Conservation (phyloP, 768 basidiomycete species). For the Kwoniella pini region DNA sequence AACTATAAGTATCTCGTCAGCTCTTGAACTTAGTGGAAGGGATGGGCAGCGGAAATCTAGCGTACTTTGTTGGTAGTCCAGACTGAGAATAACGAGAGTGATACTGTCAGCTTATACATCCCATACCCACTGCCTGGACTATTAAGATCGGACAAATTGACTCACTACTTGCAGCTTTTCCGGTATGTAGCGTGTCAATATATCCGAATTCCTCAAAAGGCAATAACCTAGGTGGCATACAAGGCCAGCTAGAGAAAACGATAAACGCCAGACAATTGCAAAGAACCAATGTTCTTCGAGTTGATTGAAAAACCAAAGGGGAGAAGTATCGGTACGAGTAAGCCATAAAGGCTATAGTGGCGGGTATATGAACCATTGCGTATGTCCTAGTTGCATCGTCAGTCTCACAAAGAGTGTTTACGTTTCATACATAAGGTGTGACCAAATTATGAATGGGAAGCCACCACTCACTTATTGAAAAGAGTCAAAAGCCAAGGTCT, state of each 20-base stretch:
- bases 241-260: constrained; percentile 47
- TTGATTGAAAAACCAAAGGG: constrained; percentile 36
- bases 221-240: constrained; percentile 46
- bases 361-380: constrained; percentile 49
- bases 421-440: too few species aligned
- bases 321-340: constrained; percentile 39
- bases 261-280: constrained; percentile 46
- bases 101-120: not conserved
- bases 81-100: constrained; percentile 2
- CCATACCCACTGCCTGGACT: too few species aligned
- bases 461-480: constrained; percentile 45
- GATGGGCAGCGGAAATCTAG: too few species aligned
- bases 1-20: constrained; percentile 24
- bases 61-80: constrained; percentile 48
- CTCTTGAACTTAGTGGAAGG: too few species aligned
- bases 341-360: constrained; percentile 46
- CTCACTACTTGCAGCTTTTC: constrained; percentile 42
- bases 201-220: constrained; percentile 40
- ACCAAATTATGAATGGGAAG: too few species aligned
- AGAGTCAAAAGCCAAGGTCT: constrained; percentile 23
- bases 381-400: constrained; percentile 28
- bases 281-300: constrained; percentile 40
- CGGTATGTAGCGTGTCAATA: constrained; percentile 42
- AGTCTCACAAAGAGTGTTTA: too few species aligned
- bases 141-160: not conserved